These are phyloP conservation scores for Penicillium longicatenatum DNA, from an alignment of 495 filamentous ascomycete genomes.

Conservation along the genomic window DNA sequence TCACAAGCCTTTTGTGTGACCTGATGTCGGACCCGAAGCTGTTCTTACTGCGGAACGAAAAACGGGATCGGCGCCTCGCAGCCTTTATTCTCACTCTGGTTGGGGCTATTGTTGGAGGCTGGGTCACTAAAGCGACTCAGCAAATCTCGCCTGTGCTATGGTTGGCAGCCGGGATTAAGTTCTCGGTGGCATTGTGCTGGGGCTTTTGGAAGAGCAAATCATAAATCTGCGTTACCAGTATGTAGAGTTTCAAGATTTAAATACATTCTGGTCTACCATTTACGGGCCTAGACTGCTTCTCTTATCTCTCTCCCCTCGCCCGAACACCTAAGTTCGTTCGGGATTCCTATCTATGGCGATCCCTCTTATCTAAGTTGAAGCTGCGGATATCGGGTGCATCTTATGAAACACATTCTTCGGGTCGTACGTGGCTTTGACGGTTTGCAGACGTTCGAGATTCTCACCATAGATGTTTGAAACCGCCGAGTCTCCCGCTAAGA, in stretches of 20 bases:
- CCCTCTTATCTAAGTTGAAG: too few species aligned
- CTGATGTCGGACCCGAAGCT: conserved; percentile 60
- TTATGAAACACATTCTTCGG: conserved; percentile 56
- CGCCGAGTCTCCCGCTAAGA: conserved; percentile 34
- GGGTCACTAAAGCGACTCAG: conserved; percentile 54
- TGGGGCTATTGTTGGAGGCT: conserved; percentile 65
- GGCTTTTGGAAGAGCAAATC: conserved; percentile 34
- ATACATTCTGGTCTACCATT: too few species aligned
- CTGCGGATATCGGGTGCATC: conserved; percentile 33
- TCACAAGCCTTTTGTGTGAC: conserved; percentile 69
- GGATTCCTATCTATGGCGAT: too few species aligned
- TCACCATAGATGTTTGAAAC: conserved; percentile 44
- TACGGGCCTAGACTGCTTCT: too few species aligned
- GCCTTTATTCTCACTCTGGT: conserved; percentile 57
- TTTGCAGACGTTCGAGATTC: conserved; percentile 46
- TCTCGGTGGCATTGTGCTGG: conserved; percentile 39
- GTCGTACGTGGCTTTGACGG: conserved; percentile 56
- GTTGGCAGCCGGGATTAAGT: conserved; percentile 58
- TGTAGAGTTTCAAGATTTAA: background rate
- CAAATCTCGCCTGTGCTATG: conserved; percentile 55
- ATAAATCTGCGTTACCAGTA: background rate
- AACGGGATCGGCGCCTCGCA: conserved; percentile 60
- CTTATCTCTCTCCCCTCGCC: too few species aligned
- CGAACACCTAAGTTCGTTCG: too few species aligned
- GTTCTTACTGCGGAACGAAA: conserved; percentile 57